A percentile compares a stretch with the other conserved stretches of the same genome.
These are phyloP conservation scores for Venturia carpophila DNA, from an alignment of 2,329 filamentous ascomycete genomes.

Conservation along the genomic window DNA sequence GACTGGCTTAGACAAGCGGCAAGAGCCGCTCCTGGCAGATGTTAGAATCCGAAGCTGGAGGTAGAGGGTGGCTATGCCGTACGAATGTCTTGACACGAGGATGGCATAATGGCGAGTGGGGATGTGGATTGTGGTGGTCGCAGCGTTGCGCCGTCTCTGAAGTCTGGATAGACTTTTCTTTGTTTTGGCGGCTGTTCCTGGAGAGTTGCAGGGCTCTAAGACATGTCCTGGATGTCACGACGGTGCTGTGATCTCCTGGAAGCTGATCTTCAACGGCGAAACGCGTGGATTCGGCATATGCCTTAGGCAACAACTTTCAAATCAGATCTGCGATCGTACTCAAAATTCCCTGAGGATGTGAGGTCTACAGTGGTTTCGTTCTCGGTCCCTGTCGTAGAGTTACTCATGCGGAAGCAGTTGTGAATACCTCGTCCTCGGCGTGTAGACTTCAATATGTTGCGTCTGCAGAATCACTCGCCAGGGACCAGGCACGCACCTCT, in stretches of 20 bases:
- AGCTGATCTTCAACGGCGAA: conserved; percentile 10
- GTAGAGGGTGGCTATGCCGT: conserved; percentile 23
- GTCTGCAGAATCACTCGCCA: too few species aligned
- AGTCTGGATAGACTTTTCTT: conserved; percentile 7
- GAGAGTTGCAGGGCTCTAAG: conserved; percentile 1
- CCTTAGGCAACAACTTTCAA: not conserved
- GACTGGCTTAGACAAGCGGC: conserved; percentile 93
- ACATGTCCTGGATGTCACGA: not conserved
- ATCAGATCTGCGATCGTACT: not conserved
- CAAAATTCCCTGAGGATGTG: too few species aligned
- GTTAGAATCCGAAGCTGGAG: not conserved
- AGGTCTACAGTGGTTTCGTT: too few species aligned
- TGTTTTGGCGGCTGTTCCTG: conserved; percentile 3
- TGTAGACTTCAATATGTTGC: too few species aligned
- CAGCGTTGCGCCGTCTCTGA: not conserved
- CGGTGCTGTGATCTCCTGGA: not conserved
- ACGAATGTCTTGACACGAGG: conserved; percentile 96
- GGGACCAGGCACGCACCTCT: too few species aligned
- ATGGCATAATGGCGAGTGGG: conserved; percentile 57
- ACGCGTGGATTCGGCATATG: not conserved
- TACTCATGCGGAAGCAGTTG: too few species aligned
- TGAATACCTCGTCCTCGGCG: too few species aligned
- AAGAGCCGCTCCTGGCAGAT: conserved; percentile 67
- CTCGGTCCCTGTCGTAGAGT: too few species aligned
- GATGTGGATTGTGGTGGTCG: not conserved